A percentile compares a stretch with the other conserved stretches of the same genome.
Evolutionary conservation across 208 protist species (phyloP).

Genomic region (Wallacemonas sp.): DNA sequence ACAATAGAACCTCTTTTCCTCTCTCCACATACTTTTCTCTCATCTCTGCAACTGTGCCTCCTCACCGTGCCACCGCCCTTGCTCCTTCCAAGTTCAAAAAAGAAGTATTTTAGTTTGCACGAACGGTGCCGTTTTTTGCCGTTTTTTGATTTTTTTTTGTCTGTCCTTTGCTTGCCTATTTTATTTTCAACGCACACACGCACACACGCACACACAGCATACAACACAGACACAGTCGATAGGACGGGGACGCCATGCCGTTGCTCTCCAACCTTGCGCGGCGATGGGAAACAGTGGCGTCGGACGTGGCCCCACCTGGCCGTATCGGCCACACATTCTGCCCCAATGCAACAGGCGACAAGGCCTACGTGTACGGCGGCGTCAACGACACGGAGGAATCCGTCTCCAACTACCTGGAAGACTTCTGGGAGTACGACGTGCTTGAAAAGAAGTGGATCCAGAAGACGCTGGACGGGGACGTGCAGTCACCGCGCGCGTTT

Average conservation of each 20-base stretch:
- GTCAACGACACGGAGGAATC: conserved; percentile 80
- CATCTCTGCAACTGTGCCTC: too few relatives aligned
- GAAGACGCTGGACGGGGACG: conserved; percentile 56
- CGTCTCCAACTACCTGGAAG: conserved; percentile 82
- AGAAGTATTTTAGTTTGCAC: too few relatives aligned
- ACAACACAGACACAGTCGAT: not conserved
- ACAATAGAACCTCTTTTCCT: too few relatives aligned
- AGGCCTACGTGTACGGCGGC: conserved; percentile 87
- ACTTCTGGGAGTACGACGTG: conserved; percentile 82
- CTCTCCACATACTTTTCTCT: too few relatives aligned
- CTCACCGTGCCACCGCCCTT: too few relatives aligned
- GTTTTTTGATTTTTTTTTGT: too few relatives aligned
- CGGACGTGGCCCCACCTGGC: conserved; percentile 55
- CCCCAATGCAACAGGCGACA: conserved; percentile 61
- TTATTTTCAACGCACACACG: conserved; percentile 12
- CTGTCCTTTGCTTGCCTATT: too few relatives aligned
- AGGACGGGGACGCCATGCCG: conserved; percentile 22
- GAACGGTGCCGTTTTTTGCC: too few relatives aligned
- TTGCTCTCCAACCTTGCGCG: conserved; percentile 11
- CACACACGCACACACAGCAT: conserved; percentile 5
- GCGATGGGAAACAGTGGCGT: conserved; percentile 55
- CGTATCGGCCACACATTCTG: conserved; percentile 88
- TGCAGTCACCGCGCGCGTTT: conserved; percentile 81
- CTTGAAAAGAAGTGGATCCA: conserved; percentile 60
- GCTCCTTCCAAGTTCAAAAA: too few relatives aligned